phyloP scores from a whole-genome alignment of 306 rosid genomes.

The Castanospermum australe region DNA sequence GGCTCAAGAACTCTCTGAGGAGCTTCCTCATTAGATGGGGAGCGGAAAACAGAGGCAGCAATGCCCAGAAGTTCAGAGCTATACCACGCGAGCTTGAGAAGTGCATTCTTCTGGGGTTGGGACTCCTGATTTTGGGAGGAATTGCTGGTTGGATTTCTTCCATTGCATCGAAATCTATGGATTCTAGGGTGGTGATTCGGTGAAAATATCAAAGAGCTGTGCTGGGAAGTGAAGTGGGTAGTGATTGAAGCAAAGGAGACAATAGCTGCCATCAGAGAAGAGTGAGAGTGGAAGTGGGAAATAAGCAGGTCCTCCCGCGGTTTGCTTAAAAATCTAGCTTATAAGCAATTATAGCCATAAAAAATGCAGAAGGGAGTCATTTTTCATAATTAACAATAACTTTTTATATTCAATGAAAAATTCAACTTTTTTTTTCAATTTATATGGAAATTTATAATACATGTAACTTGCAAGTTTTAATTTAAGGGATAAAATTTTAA shows the following conservation, averaged over 20 bases:
- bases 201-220: slow-evolving; percentile 14
- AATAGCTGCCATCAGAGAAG: slow-evolving; percentile 33
- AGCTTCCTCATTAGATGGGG: slow-evolving; percentile 43
- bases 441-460: no score
- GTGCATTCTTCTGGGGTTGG: slow-evolving; percentile 44
- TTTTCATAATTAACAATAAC: not conserved
- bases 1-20: slow-evolving; percentile 47
- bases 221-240: slow-evolving; percentile 24
- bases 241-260: slow-evolving; percentile 40
- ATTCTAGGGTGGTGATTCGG: slow-evolving; percentile 26
- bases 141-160: slow-evolving; percentile 37
- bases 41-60: slow-evolving; percentile 74
- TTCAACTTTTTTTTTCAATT: no score
- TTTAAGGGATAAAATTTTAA: no score
- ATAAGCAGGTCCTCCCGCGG: not conserved
- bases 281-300: not conserved
- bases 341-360: slow-evolving; percentile 34
- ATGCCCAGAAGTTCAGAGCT: slow-evolving; percentile 87
- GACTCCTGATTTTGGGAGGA: slow-evolving; percentile 41
- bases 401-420: no score
- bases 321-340: slow-evolving; percentile 31
- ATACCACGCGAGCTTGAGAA: slow-evolving; percentile 88
- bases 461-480: no score
- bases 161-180: slow-evolving; percentile 55
- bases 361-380: not conserved